Percentiles rank a stretch among this genome's conserved stretches.
phyloP scores from a whole-genome alignment of 1,284 basidiomycete genomes.

The Xerocomus minutiporus region DNA sequence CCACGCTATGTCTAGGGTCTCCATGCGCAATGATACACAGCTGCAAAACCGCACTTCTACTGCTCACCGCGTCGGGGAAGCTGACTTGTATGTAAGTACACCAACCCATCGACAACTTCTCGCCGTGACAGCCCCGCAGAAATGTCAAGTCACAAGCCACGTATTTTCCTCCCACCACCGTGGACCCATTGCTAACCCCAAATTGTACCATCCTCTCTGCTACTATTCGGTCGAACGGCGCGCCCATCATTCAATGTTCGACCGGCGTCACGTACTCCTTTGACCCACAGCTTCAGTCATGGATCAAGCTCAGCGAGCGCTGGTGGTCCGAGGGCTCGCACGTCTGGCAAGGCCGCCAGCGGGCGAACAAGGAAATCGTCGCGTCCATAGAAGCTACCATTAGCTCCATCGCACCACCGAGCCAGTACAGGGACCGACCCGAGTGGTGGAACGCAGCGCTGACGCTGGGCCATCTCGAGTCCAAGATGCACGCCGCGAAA shows the following conservation, averaged over 20 bases:
- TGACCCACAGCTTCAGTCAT: constrained; percentile 60
- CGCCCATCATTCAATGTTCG: constrained; percentile 71
- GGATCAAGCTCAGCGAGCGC: constrained; percentile 69
- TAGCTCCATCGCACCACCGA: constrained; percentile 37
- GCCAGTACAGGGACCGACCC: constrained; percentile 45
- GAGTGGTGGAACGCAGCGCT: constrained; percentile 77
- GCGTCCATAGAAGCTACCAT: constrained; percentile 57
- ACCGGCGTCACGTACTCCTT: constrained; percentile 74
- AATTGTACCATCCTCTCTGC: constrained; percentile 57
- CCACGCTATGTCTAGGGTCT: constrained; percentile 68
- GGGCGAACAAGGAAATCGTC: constrained; percentile 43
- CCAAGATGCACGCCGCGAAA: constrained; percentile 66
- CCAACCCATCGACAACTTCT: neutral
- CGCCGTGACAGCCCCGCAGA: constrained; percentile 41
- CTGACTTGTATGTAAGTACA: constrained; percentile 68
- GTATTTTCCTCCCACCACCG: constrained; percentile 60
- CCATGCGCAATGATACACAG: constrained; percentile 68
- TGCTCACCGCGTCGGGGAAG: constrained; percentile 67
- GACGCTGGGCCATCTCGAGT: constrained; percentile 82
- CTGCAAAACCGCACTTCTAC: constrained; percentile 59
- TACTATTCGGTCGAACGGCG: constrained; percentile 70
- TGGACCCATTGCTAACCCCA: constrained; percentile 57
- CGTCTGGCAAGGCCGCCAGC: constrained; percentile 70
- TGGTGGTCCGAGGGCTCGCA: constrained; percentile 82
- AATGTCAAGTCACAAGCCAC: constrained; percentile 64